Evolutionary conservation across 2,329 filamentous ascomycete genomes (phyloP).

Genomic region (Fusarium cyanostomum): DNA sequence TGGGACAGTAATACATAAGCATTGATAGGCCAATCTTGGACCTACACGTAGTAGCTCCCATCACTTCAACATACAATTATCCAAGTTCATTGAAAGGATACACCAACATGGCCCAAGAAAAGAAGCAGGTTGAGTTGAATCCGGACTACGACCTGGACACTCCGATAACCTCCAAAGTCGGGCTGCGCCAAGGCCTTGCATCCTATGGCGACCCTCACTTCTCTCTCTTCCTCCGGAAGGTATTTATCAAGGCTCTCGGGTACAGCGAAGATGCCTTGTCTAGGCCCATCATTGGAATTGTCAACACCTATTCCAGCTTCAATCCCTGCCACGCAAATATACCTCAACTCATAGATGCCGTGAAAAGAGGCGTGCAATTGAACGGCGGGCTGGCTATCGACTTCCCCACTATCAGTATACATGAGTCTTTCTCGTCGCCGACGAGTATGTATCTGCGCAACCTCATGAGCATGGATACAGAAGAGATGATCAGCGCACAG

Average conservation of each 20-base stretch:
- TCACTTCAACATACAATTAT: not conserved
- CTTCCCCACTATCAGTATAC: slow-evolving; percentile 77
- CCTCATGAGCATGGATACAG: slow-evolving; percentile 82
- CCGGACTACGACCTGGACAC: slow-evolving; percentile 69
- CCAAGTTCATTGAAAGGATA: not conserved
- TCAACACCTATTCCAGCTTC: slow-evolving; percentile 77
- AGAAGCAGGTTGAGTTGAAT: slow-evolving; percentile 18
- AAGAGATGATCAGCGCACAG: slow-evolving; percentile 79
- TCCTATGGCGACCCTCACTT: slow-evolving; percentile 80
- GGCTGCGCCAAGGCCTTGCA: slow-evolving; percentile 71
- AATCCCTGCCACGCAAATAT: slow-evolving; percentile 80
- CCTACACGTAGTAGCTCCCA: not conserved
- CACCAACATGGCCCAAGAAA: slow-evolving; percentile 26
- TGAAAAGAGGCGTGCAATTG: slow-evolving; percentile 73
- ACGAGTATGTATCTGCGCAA: slow-evolving; percentile 81
- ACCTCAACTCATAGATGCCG: slow-evolving; percentile 75
- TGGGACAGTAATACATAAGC: slow-evolving; percentile 33
- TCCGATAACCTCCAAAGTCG: slow-evolving; percentile 60
- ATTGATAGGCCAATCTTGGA: slow-evolving; percentile 29
- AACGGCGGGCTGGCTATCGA: slow-evolving; percentile 74
- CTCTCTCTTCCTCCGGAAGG: slow-evolving; percentile 77
- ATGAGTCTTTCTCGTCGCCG: slow-evolving; percentile 74
- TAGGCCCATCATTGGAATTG: slow-evolving; percentile 76
- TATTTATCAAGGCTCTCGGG: slow-evolving; percentile 80
- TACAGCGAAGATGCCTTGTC: slow-evolving; percentile 77